Percentiles rank a stretch among this genome's conserved stretches.
Conservation (phyloP, 352 stramenopile species). For the Sclerospora graminicola region DNA sequence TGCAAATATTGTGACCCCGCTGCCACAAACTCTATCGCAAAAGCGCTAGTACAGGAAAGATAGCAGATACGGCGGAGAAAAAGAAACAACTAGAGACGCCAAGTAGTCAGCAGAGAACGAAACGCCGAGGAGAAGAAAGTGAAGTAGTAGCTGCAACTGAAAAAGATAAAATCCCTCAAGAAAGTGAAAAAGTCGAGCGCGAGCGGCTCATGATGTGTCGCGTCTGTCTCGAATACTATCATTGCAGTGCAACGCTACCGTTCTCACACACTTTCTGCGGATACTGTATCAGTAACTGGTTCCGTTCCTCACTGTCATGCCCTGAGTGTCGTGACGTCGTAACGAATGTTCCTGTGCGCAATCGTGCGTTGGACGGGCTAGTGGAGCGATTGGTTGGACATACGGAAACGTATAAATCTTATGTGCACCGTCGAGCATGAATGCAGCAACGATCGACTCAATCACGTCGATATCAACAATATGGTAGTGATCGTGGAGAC, state of each 20-base stretch:
- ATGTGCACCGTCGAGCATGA: constrained; percentile 20
- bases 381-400: constrained; percentile 54
- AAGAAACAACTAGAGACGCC: too few species aligned
- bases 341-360: constrained; percentile 57
- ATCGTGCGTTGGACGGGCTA: constrained; percentile 69
- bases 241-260: constrained; percentile 57
- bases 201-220: constrained; percentile 69
- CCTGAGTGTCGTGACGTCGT: constrained; percentile 63
- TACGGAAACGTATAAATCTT: constrained; percentile 40
- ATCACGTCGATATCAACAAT: constrained; percentile 6
- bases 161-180: constrained; percentile 12
- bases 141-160: too few species aligned
- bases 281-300: constrained; percentile 68
- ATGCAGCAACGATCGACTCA: constrained; percentile 15
- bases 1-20: too few species aligned
- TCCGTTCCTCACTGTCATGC: constrained; percentile 62
- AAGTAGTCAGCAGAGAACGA: too few species aligned
- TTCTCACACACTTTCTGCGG: constrained; percentile 83
- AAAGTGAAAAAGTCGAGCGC: constrained; percentile 30
- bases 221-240: constrained; percentile 76
- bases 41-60: too few species aligned
- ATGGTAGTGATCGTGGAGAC: too few species aligned
- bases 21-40: too few species aligned
- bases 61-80: too few species aligned
- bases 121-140: too few species aligned